Conservation (phyloP, 331 rosid genomes). For the Malus hybrid region DNA sequence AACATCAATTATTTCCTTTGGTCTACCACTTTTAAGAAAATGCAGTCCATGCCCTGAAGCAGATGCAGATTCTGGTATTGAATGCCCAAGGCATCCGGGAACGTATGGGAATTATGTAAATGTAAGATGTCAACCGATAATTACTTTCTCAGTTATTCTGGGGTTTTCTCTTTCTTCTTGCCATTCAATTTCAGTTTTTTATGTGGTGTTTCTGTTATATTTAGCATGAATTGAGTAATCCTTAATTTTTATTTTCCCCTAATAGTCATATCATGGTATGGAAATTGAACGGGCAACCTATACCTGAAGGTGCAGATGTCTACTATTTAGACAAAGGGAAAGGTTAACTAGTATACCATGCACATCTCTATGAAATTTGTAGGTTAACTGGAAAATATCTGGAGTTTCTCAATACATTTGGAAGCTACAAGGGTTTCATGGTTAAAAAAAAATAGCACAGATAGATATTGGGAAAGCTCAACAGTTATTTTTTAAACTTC, state of each 20-base stretch:
- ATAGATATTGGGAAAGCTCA: neutral
- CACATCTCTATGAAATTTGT: neutral
- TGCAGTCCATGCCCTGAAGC: conserved; percentile 86
- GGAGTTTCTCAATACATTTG: neutral
- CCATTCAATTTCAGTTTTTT: neutral
- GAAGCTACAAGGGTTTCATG: neutral
- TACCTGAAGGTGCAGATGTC: neutral
- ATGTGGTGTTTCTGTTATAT: neutral
- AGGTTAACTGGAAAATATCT: neutral
- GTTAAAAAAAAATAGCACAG: neutral
- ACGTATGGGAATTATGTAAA: conserved; percentile 93
- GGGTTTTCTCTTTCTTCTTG: conserved; percentile 11
- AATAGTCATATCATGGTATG: neutral
- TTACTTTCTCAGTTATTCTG: neutral
- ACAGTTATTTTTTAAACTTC: neutral
- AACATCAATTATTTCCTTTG: conserved; percentile 80
- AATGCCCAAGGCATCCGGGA: conserved; percentile 93
- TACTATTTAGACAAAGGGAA: neutral
- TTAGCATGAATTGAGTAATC: neutral
- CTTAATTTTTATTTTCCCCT: neutral
- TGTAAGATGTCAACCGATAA: conserved; percentile 42
- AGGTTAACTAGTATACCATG: neutral
- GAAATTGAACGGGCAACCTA: neutral
- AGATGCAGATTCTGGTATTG: conserved; percentile 60
- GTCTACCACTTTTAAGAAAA: conserved; percentile 82